Conservation (phyloP, 306 rosid species). For the Castanea mollissima region DNA sequence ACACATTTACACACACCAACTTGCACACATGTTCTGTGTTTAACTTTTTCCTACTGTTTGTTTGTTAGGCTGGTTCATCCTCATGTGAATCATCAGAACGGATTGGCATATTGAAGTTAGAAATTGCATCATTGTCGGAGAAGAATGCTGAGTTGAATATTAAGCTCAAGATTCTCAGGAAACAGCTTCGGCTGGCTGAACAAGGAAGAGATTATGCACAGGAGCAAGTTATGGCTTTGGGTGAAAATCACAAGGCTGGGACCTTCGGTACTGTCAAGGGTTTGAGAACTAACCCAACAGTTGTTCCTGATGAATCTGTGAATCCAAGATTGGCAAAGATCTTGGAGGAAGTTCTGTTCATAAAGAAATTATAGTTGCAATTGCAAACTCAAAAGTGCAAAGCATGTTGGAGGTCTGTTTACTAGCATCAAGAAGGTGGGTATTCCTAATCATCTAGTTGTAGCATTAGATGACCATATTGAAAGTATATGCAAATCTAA, state of each 20-base stretch:
- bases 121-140: slow-evolving; percentile 41
- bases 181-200: slow-evolving; percentile 56
- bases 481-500: slow-evolving; percentile 67
- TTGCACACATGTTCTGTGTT: too few relatives aligned
- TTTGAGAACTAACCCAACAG: slow-evolving; percentile 76
- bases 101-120: slow-evolving; percentile 41
- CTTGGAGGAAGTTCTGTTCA: slow-evolving; percentile 64
- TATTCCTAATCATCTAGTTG: slow-evolving; percentile 68
- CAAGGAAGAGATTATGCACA: slow-evolving; percentile 68
- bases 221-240: slow-evolving; percentile 57
- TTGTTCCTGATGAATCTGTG: slow-evolving; percentile 64
- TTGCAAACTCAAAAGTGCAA: slow-evolving; percentile 75
- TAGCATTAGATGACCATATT: slow-evolving; percentile 62
- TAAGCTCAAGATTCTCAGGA: slow-evolving; percentile 49
- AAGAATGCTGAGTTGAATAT: slow-evolving; percentile 56
- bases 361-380: slow-evolving; percentile 65
- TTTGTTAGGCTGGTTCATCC: slow-evolving; percentile 47
- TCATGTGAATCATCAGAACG: slow-evolving; percentile 53
- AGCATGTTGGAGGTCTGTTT: slow-evolving; percentile 68
- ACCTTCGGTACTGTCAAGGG: slow-evolving; percentile 78
- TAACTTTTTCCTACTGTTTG: not conserved
- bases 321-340: slow-evolving; percentile 76
- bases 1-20: too few relatives aligned
- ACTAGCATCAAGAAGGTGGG: slow-evolving; percentile 72
- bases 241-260: slow-evolving; percentile 76